These are phyloP conservation scores for Saitozyma podzolica DNA, from an alignment of 768 basidiomycete genomes.

Conservation along the genomic window DNA sequence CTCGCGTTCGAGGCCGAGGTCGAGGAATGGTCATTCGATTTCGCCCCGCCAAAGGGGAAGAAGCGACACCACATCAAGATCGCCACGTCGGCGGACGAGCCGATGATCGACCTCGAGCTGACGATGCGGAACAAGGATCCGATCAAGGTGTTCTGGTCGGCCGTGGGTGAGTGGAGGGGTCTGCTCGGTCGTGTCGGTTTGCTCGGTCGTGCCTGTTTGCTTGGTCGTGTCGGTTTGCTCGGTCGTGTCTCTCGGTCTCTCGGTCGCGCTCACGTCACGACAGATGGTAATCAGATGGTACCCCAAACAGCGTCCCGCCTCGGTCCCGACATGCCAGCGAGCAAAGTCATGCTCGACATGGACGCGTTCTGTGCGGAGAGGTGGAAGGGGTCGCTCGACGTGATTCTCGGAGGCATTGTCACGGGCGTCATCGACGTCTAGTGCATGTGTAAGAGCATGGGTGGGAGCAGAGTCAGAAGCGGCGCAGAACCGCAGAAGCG, in stretches of 20 bases:
- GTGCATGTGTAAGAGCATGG: not conserved
- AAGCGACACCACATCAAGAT: conserved; percentile 88
- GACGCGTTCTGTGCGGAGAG: conserved; percentile 72
- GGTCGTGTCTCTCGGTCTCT: too few relatives aligned
- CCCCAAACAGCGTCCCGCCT: conserved; percentile 36
- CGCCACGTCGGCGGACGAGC: conserved; percentile 78
- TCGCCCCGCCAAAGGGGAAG: conserved; percentile 71
- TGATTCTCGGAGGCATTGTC: conserved; percentile 43
- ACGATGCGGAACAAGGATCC: conserved; percentile 27
- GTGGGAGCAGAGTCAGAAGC: too few relatives aligned
- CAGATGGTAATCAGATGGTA: conserved; percentile 57
- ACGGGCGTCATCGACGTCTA: conserved; percentile 42
- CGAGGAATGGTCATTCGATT: conserved; percentile 76
- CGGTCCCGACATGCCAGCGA: conserved; percentile 57
- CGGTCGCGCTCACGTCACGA: conserved; percentile 2
- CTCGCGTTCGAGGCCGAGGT: conserved; percentile 91
- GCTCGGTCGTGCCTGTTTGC: too few relatives aligned
- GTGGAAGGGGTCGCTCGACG: conserved; percentile 44
- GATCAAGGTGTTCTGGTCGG: conserved; percentile 71
- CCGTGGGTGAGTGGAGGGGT: conserved; percentile 76
- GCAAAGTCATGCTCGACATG: conserved; percentile 71
- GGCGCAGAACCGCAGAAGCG: too few relatives aligned
- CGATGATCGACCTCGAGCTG: conserved; percentile 68
- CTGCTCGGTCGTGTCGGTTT: conserved; percentile 32
- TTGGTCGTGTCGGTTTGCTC: too few relatives aligned